Conservation (phyloP, 2,329 filamentous ascomycete species). For the Diaporthe sp. region DNA sequence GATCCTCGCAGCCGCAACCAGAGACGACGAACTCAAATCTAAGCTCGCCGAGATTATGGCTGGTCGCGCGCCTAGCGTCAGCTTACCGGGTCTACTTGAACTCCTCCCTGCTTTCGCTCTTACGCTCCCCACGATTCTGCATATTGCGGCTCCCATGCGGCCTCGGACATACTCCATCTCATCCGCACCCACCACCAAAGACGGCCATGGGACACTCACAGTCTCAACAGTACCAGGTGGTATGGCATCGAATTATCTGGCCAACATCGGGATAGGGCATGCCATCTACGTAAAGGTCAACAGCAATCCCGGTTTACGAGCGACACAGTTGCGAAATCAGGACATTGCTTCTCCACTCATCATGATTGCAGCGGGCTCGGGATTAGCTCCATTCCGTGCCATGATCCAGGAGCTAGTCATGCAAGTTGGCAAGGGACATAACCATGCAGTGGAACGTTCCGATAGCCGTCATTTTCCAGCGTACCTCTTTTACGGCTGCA, state of each 20-base stretch:
- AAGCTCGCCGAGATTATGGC: not conserved
- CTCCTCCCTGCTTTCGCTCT: not conserved
- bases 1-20: not conserved
- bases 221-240: slow-evolving; percentile 2
- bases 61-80: not conserved
- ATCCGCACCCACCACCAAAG: not conserved
- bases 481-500: slow-evolving; percentile 25
- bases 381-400: slow-evolving; percentile 11
- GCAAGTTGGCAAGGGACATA: not conserved
- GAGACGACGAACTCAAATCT: not conserved
- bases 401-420: not conserved
- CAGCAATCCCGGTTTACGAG: not conserved
- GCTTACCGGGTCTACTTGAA: not conserved
- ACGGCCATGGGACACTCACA: not conserved
- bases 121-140: not conserved
- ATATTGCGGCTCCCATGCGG: slow-evolving; percentile 2
- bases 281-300: not conserved
- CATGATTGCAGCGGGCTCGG: slow-evolving; percentile 22
- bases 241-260: slow-evolving; percentile 15
- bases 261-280: not conserved
- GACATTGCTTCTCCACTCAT: not conserved
- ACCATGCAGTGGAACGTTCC: too few species aligned
- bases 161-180: slow-evolving; percentile 1
- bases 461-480: not conserved
- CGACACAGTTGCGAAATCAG: not conserved